Evolutionary conservation across 495 filamentous ascomycete genomes (phyloP).

Genomic region (Platismatia glauca): DNA sequence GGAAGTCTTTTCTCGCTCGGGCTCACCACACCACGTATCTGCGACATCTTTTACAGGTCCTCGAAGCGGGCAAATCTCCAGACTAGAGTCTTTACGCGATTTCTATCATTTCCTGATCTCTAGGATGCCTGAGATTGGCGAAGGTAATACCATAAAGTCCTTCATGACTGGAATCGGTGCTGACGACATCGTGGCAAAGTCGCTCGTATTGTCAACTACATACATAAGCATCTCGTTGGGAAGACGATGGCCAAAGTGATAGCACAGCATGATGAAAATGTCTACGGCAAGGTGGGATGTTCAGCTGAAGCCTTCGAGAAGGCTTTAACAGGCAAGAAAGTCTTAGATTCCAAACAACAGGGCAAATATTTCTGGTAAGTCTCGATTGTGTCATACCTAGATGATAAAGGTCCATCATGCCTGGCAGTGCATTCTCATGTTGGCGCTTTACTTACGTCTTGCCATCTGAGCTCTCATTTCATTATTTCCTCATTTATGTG

Average conservation of each 20-base stretch:
- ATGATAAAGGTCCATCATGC: background rate
- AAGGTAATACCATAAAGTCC: slow-evolving; percentile 37
- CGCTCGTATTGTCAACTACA: slow-evolving; percentile 74
- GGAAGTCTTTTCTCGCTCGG: too few species aligned
- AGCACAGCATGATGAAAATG: slow-evolving; percentile 64
- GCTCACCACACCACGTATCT: too few species aligned
- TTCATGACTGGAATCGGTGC: background rate
- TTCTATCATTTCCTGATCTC: background rate
- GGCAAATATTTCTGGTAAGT: slow-evolving; percentile 90
- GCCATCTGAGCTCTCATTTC: background rate
- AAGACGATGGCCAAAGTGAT: slow-evolving; percentile 65
- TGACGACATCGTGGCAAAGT: slow-evolving; percentile 35
- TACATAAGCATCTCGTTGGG: slow-evolving; percentile 71
- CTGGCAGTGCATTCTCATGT: background rate
- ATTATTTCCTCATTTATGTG: background rate
- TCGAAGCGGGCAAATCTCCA: too few species aligned
- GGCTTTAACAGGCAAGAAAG: slow-evolving; percentile 66
- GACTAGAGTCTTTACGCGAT: too few species aligned
- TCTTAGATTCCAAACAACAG: slow-evolving; percentile 67
- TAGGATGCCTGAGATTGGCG: slow-evolving; percentile 73
- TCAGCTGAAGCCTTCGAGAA: slow-evolving; percentile 60
- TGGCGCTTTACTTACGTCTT: background rate
- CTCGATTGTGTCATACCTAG: too few species aligned
- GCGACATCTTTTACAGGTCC: too few species aligned
- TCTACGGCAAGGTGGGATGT: slow-evolving; percentile 85